A percentile compares a stretch with the other conserved stretches of the same genome.
These are phyloP conservation scores for Polytrichum commune DNA, from an alignment of 225 moss, liverwort and hornwort genomes.

Conservation along the genomic window DNA sequence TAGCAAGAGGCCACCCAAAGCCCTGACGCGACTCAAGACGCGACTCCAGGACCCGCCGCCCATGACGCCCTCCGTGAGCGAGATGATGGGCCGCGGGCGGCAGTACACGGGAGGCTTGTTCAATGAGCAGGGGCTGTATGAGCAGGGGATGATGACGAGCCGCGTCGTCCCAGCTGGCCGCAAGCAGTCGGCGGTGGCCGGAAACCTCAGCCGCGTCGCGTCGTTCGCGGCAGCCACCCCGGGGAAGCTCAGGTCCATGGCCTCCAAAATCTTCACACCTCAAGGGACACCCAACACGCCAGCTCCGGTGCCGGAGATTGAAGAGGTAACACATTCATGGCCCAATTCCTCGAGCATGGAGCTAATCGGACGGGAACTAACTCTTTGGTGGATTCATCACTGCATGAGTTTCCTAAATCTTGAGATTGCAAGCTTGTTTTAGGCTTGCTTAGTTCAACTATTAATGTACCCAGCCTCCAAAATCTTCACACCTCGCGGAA, in stretches of 20 bases:
- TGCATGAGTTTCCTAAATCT: too few relatives aligned
- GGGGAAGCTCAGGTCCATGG: slow-evolving; percentile 43
- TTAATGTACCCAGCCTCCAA: too few relatives aligned
- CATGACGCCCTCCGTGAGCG: slow-evolving; percentile 76
- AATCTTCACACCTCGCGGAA: too few relatives aligned
- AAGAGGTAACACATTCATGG: slow-evolving; percentile 19
- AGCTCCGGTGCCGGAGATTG: slow-evolving; percentile 28
- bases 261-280: slow-evolving; percentile 45
- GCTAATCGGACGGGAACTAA: too few relatives aligned
- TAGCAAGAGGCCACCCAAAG: slow-evolving; percentile 64
- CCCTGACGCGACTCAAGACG: slow-evolving; percentile 62
- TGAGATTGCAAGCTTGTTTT: too few relatives aligned
- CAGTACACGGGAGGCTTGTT: slow-evolving; percentile 16
- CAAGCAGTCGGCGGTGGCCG: slow-evolving; percentile 30
- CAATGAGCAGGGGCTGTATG: slow-evolving; percentile 32
- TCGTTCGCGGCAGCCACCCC: slow-evolving; percentile 56
- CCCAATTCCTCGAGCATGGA: too few relatives aligned
- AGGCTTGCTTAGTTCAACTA: too few relatives aligned
- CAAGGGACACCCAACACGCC: slow-evolving; percentile 24
- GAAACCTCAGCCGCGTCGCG: slow-evolving; percentile 45
- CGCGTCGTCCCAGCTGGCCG: slow-evolving; percentile 50
- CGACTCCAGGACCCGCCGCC: slow-evolving; percentile 96
- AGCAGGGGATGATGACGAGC: slow-evolving; percentile 32
- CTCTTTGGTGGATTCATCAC: too few relatives aligned
- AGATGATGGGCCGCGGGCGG: slow-evolving; percentile 60